Base-by-base conservation (phyloP, 163 green algal species). In the Scenedesmus sp. region DNA sequence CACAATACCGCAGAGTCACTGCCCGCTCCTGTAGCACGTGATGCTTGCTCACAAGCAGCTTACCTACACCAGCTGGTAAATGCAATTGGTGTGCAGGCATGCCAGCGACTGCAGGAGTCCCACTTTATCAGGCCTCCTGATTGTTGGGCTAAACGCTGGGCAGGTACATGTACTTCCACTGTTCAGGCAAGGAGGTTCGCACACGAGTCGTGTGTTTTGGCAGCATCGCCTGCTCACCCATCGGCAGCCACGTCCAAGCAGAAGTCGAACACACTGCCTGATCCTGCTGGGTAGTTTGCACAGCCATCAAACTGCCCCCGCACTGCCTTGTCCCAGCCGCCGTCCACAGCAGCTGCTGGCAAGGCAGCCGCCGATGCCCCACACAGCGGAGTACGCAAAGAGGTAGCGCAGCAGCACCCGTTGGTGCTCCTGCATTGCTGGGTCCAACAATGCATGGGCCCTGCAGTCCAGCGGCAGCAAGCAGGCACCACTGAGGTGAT, bases 241-340 rank as follows among this genome's bases (percentile, higher is more conserved):
- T 94, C 30, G 59, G 51, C 18, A 43, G 61, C 46, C 15, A 81
- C 65, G 49, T 97, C 94, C 59, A 97, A 86, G 68, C 93, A 96
- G 87, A 95, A 97, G 91, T 98, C 97, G 92, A 97, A 98, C 44
- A 98, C 94, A 16, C 86, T 92, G 46, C 91, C 93, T 26, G 82
- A 49, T 43, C 56, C 92, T 49, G 79, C 86, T 4, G 94, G 94
- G 81, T 89, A 95, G 90, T 94, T 94, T 56, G 88, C 94, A 1
- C 44, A 88, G 53, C 93, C 93, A 44, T 94, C 90, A 51, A 96
- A 93, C 87, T 90, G 73, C 15, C 85, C 86, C 22, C 92, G 84
- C 0, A 90, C 93, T 12, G 81, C 83, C 24, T 44, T 65, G 84
- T 96, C 94, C 44, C 92, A 96, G 2, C 43, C 89, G 42, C 94